A percentile compares a stretch with the other conserved stretches of the same genome.
Conservation (phyloP, 305 asterid species). For the Fraxinus greggii region DNA sequence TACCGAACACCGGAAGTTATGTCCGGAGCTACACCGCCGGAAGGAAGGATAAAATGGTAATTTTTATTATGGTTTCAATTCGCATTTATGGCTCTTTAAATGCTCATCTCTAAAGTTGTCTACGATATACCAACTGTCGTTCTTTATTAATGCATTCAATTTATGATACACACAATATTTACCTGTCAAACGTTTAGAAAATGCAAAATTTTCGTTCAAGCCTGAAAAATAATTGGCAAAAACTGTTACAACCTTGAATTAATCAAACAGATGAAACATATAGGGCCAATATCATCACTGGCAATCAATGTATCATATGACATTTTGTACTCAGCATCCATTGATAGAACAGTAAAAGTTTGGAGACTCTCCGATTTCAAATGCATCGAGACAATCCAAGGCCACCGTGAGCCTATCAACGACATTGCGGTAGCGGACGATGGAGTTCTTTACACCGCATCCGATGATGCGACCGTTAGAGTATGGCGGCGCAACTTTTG, state of each 20-base stretch:
- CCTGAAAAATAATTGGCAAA: neutral
- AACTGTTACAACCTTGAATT: neutral
- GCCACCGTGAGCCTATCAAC: constrained; percentile 78
- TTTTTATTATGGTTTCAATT: neutral
- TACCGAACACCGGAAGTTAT: constrained; percentile 60
- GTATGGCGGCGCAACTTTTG: constrained; percentile 92
- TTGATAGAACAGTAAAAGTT: constrained; percentile 74
- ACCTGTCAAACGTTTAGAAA: neutral
- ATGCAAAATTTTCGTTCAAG: neutral
- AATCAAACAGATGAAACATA: constrained; percentile 56
- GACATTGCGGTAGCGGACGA: constrained; percentile 73
- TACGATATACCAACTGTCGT: neutral
- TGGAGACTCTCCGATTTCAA: constrained; percentile 82
- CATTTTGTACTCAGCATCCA: constrained; percentile 70
- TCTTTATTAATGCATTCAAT: neutral
- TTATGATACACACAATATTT: neutral
- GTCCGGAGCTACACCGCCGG: constrained; percentile 73
- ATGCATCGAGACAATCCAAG: constrained; percentile 89
- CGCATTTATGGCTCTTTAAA: neutral
- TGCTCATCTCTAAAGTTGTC: neutral
- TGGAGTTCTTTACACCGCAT: constrained; percentile 82
- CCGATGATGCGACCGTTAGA: constrained; percentile 76
- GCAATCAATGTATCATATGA: constrained; percentile 79
- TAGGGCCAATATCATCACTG: constrained; percentile 71
- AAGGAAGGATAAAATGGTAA: constrained; percentile 62